A percentile compares a stretch with the other conserved stretches of the same genome.
phyloP scores from a whole-genome alignment of 169 alveolate species.

The Plasmodium vinckei region DNA sequence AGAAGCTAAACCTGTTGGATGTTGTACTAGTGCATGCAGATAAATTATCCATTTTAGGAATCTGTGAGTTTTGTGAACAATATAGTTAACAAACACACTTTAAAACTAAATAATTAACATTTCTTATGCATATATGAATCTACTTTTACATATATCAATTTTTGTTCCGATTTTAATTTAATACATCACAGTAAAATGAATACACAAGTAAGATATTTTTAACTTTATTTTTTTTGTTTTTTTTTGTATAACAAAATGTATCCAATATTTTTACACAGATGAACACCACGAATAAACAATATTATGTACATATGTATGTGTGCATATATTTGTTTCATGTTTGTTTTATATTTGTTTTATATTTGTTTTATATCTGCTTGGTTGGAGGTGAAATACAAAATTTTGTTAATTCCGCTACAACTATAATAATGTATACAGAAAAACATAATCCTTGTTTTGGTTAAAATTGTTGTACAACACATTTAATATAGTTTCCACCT shows the following conservation, averaged over 20 bases:
- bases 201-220: neutral
- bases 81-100: too few species aligned
- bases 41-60: constrained; percentile 5
- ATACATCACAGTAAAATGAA: constrained; percentile 6
- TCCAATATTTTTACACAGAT: too few species aligned
- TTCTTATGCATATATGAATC: too few species aligned
- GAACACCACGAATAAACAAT: too few species aligned
- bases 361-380: neutral
- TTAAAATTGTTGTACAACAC: too few species aligned
- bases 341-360: neutral
- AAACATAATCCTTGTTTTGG: neutral
- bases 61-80: neutral
- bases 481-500: too few species aligned
- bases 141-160: neutral
- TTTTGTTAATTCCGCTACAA: constrained; percentile 3
- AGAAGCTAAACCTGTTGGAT: constrained; percentile 72
- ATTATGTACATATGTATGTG: neutral
- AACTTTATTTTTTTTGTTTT: too few species aligned
- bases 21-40: constrained; percentile 48
- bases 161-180: neutral
- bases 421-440: neutral
- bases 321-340: neutral
- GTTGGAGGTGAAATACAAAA: neutral
- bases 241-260: too few species aligned
- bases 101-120: constrained; percentile 10